These are phyloP conservation scores for Macroventuria anomochaeta DNA, from an alignment of 2,329 filamentous ascomycete genomes.

Conservation along the genomic window DNA sequence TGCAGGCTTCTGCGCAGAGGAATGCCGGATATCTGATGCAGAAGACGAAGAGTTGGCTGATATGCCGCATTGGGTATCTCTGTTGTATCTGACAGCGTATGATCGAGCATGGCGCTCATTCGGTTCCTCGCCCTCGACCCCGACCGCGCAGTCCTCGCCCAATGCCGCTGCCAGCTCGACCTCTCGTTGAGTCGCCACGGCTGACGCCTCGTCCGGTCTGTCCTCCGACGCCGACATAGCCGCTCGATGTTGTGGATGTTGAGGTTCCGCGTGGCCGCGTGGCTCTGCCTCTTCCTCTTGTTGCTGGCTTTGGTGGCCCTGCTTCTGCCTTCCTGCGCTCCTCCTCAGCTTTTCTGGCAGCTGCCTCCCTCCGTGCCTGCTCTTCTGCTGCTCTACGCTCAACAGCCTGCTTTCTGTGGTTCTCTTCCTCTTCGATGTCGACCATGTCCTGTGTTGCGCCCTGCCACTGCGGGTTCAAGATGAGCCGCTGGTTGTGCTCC, in stretches of 20 bases:
- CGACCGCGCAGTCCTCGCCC: conserved; percentile 50
- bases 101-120: conserved; percentile 11
- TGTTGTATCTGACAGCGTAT: conserved; percentile 15
- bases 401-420: conserved; percentile 75
- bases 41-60: not conserved
- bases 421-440: conserved; percentile 83
- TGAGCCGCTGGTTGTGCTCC: conserved; percentile 92
- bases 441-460: conserved; percentile 84
- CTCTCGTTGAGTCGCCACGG: conserved; percentile 53
- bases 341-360: conserved; percentile 60
- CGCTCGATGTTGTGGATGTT: conserved; percentile 41
- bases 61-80: conserved; percentile 18
- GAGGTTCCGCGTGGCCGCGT: conserved; percentile 41
- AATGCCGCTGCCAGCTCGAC: conserved; percentile 51
- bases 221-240: conserved; percentile 53
- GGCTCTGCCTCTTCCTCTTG: conserved; percentile 46
- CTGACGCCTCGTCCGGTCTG: conserved; percentile 57
- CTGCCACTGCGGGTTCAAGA: conserved; percentile 88
- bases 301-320: conserved; percentile 57
- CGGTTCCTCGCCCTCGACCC: conserved; percentile 32
- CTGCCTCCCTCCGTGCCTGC: conserved; percentile 76
- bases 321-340: conserved; percentile 66
- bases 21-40: not conserved
- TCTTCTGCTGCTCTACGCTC: conserved; percentile 80
- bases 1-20: not conserved